These are phyloP conservation scores for Hyparrhenia diplandra DNA, from an alignment of 176 grass and related monocot species.

Conservation along the genomic window DNA sequence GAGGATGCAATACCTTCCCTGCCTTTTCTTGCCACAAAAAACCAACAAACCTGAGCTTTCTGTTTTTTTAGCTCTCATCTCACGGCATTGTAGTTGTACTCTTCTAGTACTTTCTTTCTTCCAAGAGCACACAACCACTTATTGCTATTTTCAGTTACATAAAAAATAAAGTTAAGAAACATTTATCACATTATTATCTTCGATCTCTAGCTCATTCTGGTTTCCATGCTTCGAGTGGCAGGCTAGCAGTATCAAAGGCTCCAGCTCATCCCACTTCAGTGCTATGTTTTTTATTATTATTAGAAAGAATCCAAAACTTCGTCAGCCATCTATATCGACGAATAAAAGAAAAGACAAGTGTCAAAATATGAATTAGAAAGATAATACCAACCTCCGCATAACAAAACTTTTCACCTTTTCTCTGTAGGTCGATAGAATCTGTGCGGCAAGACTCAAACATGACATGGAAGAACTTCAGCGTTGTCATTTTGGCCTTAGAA, in stretches of 20 bases:
- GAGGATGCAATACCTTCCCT: conserved; percentile 21
- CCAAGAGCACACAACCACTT: not conserved
- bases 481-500: too few relatives aligned
- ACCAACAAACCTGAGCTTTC: not conserved
- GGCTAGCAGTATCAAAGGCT: too few relatives aligned
- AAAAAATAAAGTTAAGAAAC: too few relatives aligned
- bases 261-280: not conserved
- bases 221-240: too few relatives aligned
- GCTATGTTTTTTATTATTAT: too few relatives aligned
- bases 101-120: not conserved
- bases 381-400: not conserved
- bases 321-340: too few relatives aligned
- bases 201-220: too few relatives aligned
- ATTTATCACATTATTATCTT: too few relatives aligned
- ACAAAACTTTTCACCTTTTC: not conserved
- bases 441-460: not conserved
- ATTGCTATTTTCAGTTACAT: not conserved
- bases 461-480: not conserved
- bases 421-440: not conserved
- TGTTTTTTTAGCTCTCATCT: not conserved
- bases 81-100: too few relatives aligned
- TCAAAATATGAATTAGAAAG: too few relatives aligned
- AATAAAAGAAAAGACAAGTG: too few relatives aligned
- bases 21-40: not conserved
- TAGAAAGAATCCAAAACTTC: too few relatives aligned